phyloP scores from a whole-genome alignment of 805 yeast genomes.

The Saccharomycopsis microspora region DNA sequence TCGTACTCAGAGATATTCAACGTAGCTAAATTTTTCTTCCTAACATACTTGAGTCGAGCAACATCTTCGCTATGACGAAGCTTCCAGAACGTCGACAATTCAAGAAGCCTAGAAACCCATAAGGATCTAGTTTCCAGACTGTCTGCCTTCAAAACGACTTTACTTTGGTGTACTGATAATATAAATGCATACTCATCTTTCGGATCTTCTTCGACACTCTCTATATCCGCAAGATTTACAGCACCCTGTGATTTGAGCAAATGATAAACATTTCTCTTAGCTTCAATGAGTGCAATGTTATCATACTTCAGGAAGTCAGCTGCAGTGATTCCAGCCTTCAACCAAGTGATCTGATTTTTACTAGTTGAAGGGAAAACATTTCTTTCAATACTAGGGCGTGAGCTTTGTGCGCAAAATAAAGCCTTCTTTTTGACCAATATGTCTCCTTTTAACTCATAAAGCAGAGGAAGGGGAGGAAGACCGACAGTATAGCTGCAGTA shows the following conservation, averaged over 20 bases:
- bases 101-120: constrained; percentile 50
- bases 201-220: not conserved
- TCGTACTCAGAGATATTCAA: constrained; percentile 42
- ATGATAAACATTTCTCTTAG: constrained; percentile 47
- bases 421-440: not conserved
- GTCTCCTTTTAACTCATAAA: not conserved
- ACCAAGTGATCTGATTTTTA: constrained; percentile 43
- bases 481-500: constrained; percentile 44
- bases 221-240: constrained; percentile 45
- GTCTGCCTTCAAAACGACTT: too few species aligned
- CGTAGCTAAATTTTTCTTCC: constrained; percentile 32
- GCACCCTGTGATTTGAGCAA: constrained; percentile 48
- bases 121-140: constrained; percentile 30
- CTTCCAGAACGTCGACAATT: constrained; percentile 49
- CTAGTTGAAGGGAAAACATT: not conserved
- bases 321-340: constrained; percentile 26
- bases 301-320: constrained; percentile 41
- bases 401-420: too few species aligned
- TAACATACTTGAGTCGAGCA: constrained; percentile 24
- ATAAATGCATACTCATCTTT: too few species aligned
- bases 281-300: constrained; percentile 47
- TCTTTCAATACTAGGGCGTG: not conserved
- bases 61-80: constrained; percentile 31
- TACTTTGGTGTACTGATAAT: too few species aligned
- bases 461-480: constrained; percentile 40